Base-by-base conservation (phyloP, 148 eudicot species). In the Pouteria glomerata region DNA sequence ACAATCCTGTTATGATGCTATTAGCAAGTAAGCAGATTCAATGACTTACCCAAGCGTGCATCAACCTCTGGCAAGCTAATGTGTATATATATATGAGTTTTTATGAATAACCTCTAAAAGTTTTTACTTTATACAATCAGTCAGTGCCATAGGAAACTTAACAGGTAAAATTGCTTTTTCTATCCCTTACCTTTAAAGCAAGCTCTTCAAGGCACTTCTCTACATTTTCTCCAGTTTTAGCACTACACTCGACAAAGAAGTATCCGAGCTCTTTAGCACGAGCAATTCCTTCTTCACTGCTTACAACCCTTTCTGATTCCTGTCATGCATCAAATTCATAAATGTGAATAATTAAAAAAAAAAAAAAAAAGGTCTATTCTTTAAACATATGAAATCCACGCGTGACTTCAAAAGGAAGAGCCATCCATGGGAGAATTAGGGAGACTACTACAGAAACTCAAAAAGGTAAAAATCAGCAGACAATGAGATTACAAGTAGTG, bases 221-320 rank as follows among this genome's bases (percentile, higher is more conserved):
- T 71, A 95, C 96, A 74, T 91, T 95, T 81, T 87, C 89, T 76
- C 97, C 90, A 53, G 97, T 89, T 84, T 75, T 91, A 60, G 98
- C 98, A 71, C 98, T 91, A 72, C 97, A 91, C 76, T 95, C 98
- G 27, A 86, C 85, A 76, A 91, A 95, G 44, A 91, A 76, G 76
- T 91, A 76, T 33, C 93, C 93, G 56, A 81, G 87, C 76, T 95
- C 93, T 80, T 88, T 85, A 42, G 98, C 97, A 59, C 91, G 91
- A 74, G 91, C 85, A 47, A 80, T 71, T 19, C 98, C 98, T 82
- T 95, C 98, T 85, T 95, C 97, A 81, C 84, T 86, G 62, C 85
- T 91, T 44, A 95, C 98, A 70, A 30, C 89, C 76, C 97, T 87
- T 68, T 91, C 98, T 29, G 93, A 84, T 71, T 94, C 98, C 98